Evolutionary conservation across 768 basidiomycete genomes (phyloP).

Genomic region (Podaxis sp.): DNA sequence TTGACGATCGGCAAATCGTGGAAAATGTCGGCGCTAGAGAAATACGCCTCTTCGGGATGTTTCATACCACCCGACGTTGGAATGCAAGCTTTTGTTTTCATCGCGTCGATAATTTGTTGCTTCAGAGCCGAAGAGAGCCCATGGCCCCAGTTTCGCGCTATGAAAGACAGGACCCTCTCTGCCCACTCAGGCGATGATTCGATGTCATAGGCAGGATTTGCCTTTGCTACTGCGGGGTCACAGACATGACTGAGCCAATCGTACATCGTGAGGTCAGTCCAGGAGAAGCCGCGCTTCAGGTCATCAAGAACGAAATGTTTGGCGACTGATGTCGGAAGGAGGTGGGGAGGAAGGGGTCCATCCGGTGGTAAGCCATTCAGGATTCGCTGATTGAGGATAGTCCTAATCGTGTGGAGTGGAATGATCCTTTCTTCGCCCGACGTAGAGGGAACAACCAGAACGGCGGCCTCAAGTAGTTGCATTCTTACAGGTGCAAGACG

Average conservation of each 20-base stretch:
- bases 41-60: conserved; percentile 73
- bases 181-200: conserved; percentile 69
- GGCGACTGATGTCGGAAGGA: conserved; percentile 68
- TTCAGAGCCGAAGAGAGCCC: conserved; percentile 51
- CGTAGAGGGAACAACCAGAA: conserved; percentile 45
- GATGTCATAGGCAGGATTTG: conserved; percentile 59
- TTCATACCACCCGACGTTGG: conserved; percentile 78
- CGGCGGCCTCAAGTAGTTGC: conserved; percentile 70
- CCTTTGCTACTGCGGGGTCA: conserved; percentile 37
- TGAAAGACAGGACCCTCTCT: conserved; percentile 69
- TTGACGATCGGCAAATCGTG: conserved; percentile 82
- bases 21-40: conserved; percentile 84
- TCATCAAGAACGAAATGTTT: conserved; percentile 53
- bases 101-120: conserved; percentile 43
- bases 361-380: conserved; percentile 64
- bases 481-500: conserved; percentile 39
- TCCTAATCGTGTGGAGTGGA: conserved; percentile 67
- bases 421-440: conserved; percentile 53
- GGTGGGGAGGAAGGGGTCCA: conserved; percentile 72
- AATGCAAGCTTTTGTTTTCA: conserved; percentile 58
- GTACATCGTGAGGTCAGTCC: conserved; percentile 72
- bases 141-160: conserved; percentile 70
- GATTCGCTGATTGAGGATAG: conserved; percentile 66
- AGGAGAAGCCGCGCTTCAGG: conserved; percentile 61
- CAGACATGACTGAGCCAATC: conserved; percentile 77